A percentile compares a stretch with the other conserved stretches of the same genome.
phyloP scores from a whole-genome alignment of 371 early-diverging fungal genomes.

The Chytridium lagenaria region DNA sequence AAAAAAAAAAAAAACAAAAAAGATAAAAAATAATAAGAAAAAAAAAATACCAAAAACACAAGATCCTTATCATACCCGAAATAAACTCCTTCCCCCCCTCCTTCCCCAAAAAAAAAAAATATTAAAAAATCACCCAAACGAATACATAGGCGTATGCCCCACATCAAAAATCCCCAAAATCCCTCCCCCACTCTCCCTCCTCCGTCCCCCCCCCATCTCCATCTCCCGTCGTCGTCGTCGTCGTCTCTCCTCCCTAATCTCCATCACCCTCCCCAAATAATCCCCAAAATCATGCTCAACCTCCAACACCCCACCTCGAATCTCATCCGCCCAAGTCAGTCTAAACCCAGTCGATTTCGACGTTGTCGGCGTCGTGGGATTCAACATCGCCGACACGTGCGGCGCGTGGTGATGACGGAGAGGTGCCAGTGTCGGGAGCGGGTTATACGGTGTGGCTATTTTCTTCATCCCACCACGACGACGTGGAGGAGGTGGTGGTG shows the following conservation, averaged over 20 bases:
- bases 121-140: constrained; percentile 9
- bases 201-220: neutral
- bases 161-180: neutral
- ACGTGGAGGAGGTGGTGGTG: neutral
- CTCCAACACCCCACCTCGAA: constrained; percentile 2
- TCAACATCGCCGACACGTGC: neutral
- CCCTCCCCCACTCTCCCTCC: neutral
- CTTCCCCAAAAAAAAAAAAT: constrained; percentile 3
- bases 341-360: neutral
- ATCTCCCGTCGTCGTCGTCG: neutral
- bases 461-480: neutral
- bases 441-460: neutral
- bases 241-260: constrained; percentile 14
- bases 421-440: neutral
- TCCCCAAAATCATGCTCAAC: constrained; percentile 19
- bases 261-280: neutral
- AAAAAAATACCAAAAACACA: too few species aligned
- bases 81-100: too few species aligned
- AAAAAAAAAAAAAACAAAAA: too few species aligned
- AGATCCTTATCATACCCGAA: too few species aligned
- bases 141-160: constrained; percentile 9
- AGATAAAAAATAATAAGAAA: too few species aligned
- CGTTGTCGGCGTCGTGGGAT: constrained; percentile 8
- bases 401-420: neutral
- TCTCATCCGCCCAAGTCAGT: constrained; percentile 20